phyloP scores from a whole-genome alignment of 2,329 filamentous ascomycete genomes.

The Magnaporthiopsis rhizophila region DNA sequence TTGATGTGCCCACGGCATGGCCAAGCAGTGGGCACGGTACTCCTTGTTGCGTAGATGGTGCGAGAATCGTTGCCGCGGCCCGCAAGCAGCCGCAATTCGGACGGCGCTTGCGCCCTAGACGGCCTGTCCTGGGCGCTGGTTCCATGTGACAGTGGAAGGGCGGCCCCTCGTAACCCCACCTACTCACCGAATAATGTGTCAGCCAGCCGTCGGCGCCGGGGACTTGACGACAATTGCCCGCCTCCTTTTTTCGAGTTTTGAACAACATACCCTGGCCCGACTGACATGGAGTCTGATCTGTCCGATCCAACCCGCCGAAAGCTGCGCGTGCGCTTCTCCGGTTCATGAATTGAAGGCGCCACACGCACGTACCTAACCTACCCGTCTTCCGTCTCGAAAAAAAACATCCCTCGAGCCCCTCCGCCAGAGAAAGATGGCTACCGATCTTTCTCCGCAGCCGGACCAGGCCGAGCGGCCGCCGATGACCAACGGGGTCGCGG shows the following conservation, averaged over 20 bases:
- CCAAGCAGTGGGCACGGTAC: background rate
- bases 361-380: no score
- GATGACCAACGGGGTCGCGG: slow-evolving; percentile 5
- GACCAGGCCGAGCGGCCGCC: background rate
- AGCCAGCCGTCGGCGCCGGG: background rate
- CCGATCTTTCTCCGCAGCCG: background rate
- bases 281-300: background rate
- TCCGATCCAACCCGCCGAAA: background rate
- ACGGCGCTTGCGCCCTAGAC: no score
- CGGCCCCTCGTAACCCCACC: background rate
- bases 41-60: no score
- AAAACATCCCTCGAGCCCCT: no score
- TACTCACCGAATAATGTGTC: background rate
- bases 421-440: background rate
- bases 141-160: no score
- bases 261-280: no score
- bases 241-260: no score
- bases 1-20: background rate
- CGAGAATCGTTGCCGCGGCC: background rate
- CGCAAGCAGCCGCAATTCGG: background rate
- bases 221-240: background rate
- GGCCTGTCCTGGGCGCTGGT: no score
- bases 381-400: no score
- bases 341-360: background rate
- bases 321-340: no score